Evolutionary conservation across 2,329 filamentous ascomycete genomes (phyloP).

Genomic region (Cadophora gregata): DNA sequence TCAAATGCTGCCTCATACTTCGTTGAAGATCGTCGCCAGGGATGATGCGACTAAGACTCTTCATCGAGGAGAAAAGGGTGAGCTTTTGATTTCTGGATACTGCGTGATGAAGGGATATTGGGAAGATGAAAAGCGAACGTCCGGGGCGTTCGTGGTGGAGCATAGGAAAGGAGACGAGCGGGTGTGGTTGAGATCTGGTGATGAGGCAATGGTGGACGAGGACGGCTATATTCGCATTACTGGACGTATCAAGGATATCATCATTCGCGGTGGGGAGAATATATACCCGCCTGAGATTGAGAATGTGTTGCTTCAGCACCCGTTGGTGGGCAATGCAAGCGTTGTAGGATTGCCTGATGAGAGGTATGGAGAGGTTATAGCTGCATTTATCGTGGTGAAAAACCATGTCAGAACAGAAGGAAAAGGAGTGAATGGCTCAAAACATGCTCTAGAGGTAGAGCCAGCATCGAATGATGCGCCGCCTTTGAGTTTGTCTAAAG

Average conservation of each 20-base stretch:
- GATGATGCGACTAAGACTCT: constrained; percentile 67
- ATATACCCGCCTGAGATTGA: constrained; percentile 26
- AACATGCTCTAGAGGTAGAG: neutral
- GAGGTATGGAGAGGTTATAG: constrained; percentile 70
- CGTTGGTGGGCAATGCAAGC: constrained; percentile 59
- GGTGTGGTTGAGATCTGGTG: constrained; percentile 72
- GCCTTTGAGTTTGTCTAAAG: neutral
- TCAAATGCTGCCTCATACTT: constrained; percentile 75
- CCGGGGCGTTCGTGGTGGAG: constrained; percentile 49
- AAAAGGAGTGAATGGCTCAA: neutral
- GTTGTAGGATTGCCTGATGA: constrained; percentile 69
- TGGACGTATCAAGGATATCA: constrained; percentile 24
- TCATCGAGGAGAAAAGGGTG: constrained; percentile 65
- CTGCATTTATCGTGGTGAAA: constrained; percentile 54
- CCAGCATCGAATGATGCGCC: no score
- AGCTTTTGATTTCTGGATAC: constrained; percentile 80
- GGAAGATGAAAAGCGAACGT: constrained; percentile 77
- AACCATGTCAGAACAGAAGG: neutral
- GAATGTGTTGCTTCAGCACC: constrained; percentile 17
- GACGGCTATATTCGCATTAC: constrained; percentile 20
- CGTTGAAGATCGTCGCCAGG: constrained; percentile 72
- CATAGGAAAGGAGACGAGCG: constrained; percentile 58
- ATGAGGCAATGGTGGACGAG: constrained; percentile 57
- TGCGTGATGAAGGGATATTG: constrained; percentile 72
- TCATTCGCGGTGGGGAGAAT: constrained; percentile 28